These are phyloP conservation scores for Tulasnella calospora DNA, from an alignment of 768 basidiomycete genomes.

Conservation along the genomic window DNA sequence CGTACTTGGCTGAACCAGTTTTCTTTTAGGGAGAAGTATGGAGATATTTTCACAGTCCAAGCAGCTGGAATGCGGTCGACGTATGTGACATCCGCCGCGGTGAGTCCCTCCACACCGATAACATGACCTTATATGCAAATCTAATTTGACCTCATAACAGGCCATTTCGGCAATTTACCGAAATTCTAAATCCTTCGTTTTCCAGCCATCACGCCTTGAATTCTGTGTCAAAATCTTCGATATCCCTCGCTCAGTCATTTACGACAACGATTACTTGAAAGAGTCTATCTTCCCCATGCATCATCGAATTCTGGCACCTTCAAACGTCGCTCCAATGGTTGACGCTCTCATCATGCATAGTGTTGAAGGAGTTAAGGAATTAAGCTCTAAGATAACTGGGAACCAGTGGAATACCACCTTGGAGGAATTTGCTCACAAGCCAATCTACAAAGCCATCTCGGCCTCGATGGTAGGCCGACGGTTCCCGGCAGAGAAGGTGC, in stretches of 20 bases:
- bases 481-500: neutral
- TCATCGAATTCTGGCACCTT: conserved; percentile 6
- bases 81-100: conserved; percentile 12
- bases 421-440: conserved; percentile 1
- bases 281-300: neutral
- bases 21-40: neutral
- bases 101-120: neutral
- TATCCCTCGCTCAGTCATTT: neutral
- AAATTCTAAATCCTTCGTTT: conserved; percentile 21
- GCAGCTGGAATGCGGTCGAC: conserved; percentile 2
- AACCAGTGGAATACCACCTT: neutral
- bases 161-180: conserved; percentile 17
- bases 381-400: neutral
- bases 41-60: conserved; percentile 22
- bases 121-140: neutral
- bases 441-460: neutral
- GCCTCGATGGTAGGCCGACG: neutral
- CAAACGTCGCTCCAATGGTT: neutral
- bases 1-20: neutral
- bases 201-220: neutral
- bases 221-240: neutral
- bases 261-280: neutral
- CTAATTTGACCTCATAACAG: neutral
- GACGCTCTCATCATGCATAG: neutral
- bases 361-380: neutral